Evolutionary conservation across 2,329 filamentous ascomycete genomes (phyloP), one percentile per base, ranked within the genome.

Genomic region (Calonectria pseudoreteaudii): DNA sequence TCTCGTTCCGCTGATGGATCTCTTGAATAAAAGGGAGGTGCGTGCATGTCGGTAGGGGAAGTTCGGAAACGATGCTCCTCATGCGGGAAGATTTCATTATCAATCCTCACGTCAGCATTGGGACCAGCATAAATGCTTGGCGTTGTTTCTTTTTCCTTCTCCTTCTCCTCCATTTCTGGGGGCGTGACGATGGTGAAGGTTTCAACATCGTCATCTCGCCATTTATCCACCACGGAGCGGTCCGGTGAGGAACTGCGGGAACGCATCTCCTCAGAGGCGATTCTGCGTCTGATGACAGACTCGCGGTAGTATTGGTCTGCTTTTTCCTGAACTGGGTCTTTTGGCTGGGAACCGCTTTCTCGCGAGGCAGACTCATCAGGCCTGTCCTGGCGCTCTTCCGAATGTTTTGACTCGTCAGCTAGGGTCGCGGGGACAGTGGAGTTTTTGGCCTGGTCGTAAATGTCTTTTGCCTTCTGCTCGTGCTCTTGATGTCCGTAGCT

Each of bases 21-120:
- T 47, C 89, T 86, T 26, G 87, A 85, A 71, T 80, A 84, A 77
- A 88, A 89, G 23, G 82, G 64, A 4, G 84, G 81, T 5, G 75
- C 47, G 74, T 82, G 70, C 74, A 80, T 44, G 78, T 82, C 52
- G 71, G 77, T 79, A 41, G 74, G 75, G 23, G 60, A 75, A 23
- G 82, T 78, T 13, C 81, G 77, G 80, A 87, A 85, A 53, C 80
- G 82, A 72, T 82, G 75, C 69, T 91, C 82, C 36, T 92, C 89
- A 50, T 82, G 81, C 7, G 91, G 91, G 68, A 87, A 85, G 74
- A 93, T 87, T 73, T 89, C 83, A 77, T 92, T 89, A 80, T 93
- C 91, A 72, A 92, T 89, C 66, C 85, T 86, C 68, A 93, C 91
- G 80, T 93, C 91, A n/a, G 91, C 91, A 78, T 93, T 86, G 2